A percentile compares a stretch with the other conserved stretches of the same genome.
Conservation (phyloP, 768 basidiomycete genomes). For the Auriscalpium vulgare region DNA sequence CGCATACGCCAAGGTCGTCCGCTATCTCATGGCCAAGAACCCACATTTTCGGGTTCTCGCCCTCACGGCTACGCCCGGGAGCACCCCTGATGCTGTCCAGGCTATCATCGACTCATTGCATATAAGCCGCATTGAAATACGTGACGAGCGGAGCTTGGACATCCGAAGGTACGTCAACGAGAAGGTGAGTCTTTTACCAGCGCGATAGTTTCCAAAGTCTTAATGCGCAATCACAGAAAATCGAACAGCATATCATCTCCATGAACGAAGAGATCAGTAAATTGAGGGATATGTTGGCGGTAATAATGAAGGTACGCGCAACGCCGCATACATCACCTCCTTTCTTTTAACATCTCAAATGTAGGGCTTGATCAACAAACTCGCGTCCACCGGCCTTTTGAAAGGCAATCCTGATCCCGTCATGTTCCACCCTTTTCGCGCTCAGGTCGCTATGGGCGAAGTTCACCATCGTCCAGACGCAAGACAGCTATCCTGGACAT, state of each 20-base stretch:
- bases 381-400: slow-evolving; percentile 31
- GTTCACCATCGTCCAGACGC: slow-evolving; percentile 21
- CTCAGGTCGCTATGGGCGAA: slow-evolving; percentile 35
- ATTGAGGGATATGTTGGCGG: slow-evolving; percentile 59
- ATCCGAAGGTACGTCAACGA: slow-evolving; percentile 78
- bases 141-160: slow-evolving; percentile 87
- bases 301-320: slow-evolving; percentile 62
- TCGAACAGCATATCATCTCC: slow-evolving; percentile 70
- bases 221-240: slow-evolving; percentile 35
- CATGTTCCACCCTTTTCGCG: slow-evolving; percentile 57
- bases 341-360: not conserved
- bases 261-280: slow-evolving; percentile 61
- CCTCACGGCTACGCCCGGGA: slow-evolving; percentile 91
- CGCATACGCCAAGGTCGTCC: slow-evolving; percentile 83
- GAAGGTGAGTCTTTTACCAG: slow-evolving; percentile 45
- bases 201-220: not conserved
- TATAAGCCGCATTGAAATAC: slow-evolving; percentile 90
- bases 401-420: slow-evolving; percentile 44
- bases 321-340: not conserved
- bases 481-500: slow-evolving; percentile 40
- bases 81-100: slow-evolving; percentile 82
- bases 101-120: slow-evolving; percentile 86
- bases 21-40: slow-evolving; percentile 89
- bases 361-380: not conserved
- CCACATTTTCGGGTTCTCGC: slow-evolving; percentile 90